Evolutionary conservation across 2,329 filamentous ascomycete species (phyloP).

Genomic region (Sphaerulina vaccinii): DNA sequence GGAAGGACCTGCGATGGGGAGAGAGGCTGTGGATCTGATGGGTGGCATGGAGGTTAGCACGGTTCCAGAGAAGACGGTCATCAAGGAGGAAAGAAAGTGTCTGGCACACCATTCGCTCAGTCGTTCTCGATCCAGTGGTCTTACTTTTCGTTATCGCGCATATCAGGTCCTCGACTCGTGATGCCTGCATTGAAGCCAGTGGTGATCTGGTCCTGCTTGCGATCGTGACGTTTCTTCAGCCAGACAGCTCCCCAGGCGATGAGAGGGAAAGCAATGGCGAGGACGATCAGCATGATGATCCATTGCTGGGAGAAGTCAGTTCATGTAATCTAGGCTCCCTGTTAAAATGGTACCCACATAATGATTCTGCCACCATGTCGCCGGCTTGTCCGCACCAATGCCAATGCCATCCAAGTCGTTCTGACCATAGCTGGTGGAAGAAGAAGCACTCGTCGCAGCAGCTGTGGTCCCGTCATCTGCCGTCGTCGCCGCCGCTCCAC

Average conservation of each 20-base stretch:
- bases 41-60: too few species aligned
- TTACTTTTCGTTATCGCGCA: slow-evolving; percentile 13
- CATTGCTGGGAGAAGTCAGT: slow-evolving; percentile 53
- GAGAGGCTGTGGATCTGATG: background rate
- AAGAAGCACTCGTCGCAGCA: background rate
- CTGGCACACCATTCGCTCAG: background rate
- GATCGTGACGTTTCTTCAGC: slow-evolving; percentile 71
- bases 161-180: slow-evolving; percentile 33
- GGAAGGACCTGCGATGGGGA: background rate
- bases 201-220: slow-evolving; percentile 57
- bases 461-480: background rate
- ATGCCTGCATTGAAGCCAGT: slow-evolving; percentile 40
- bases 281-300: slow-evolving; percentile 76
- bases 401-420: background rate
- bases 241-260: slow-evolving; percentile 68
- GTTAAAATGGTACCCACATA: slow-evolving; percentile 21
- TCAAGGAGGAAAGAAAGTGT: background rate
- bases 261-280: slow-evolving; percentile 65
- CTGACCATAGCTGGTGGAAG: background rate
- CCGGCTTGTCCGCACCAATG: background rate
- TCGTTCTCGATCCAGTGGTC: background rate
- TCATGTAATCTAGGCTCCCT: background rate
- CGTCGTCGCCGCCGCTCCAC: background rate
- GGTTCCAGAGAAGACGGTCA: background rate
- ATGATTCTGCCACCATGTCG: slow-evolving; percentile 19